These are phyloP conservation scores for Penicillium sp. DNA, from an alignment of 2,329 filamentous ascomycete species.

Conservation along the genomic window DNA sequence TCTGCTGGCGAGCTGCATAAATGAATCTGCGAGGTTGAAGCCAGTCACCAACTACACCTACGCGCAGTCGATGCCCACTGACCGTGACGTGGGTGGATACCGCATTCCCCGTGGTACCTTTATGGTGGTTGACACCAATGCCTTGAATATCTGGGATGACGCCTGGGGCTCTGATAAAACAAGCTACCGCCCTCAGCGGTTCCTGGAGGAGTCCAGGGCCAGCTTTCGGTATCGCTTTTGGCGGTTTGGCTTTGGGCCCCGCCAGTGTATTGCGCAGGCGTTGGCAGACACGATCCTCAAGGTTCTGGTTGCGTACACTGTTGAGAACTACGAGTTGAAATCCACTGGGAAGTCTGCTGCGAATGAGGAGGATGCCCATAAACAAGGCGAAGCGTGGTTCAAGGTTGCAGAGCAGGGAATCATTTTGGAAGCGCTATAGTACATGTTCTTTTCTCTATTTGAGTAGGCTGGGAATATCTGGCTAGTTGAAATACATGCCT, in stretches of 20 bases:
- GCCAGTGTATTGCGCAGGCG: conserved; percentile 3
- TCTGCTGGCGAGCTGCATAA: conserved; percentile 34
- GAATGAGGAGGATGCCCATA: neutral
- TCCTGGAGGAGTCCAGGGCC: conserved; percentile 4
- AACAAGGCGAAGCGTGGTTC: neutral
- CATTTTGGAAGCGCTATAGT: neutral
- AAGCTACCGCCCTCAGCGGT: conserved; percentile 33
- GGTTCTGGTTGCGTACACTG: neutral
- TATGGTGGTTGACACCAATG: conserved; percentile 44
- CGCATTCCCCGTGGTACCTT: conserved; percentile 38
- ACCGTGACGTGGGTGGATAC: conserved; percentile 33
- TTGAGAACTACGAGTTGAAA: neutral
- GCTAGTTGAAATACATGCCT: neutral
- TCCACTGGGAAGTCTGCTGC: neutral
- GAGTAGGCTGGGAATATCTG: neutral
- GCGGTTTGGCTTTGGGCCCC: conserved; percentile 6
- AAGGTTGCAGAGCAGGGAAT: neutral
- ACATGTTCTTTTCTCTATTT: neutral
- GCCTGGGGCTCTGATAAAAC: conserved; percentile 40
- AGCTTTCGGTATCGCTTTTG: conserved; percentile 5
- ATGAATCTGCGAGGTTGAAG: conserved; percentile 39
- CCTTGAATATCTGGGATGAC: conserved; percentile 40
- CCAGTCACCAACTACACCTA: conserved; percentile 43
- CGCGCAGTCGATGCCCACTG: conserved; percentile 39
- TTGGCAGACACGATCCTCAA: conserved; percentile 4